Evolutionary conservation across 1,284 basidiomycete genomes (phyloP).

Genomic region (Inonotus hispidus): DNA sequence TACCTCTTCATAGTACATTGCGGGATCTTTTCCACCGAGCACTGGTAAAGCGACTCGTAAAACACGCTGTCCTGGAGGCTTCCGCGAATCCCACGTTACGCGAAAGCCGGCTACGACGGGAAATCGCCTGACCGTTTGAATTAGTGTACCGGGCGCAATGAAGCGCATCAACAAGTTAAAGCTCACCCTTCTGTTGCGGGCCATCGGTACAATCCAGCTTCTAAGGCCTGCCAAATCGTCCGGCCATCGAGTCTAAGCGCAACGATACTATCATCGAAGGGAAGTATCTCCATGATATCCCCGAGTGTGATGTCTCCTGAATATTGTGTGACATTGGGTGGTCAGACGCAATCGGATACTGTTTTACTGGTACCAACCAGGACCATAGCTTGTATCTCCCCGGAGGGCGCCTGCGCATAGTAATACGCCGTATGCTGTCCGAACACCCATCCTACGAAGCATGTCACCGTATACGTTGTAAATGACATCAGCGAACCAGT

Average conservation of each 20-base stretch:
- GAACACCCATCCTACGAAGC: slow-evolving; percentile 51
- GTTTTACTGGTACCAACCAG: slow-evolving; percentile 41
- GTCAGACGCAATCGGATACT: neutral
- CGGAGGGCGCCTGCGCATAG: slow-evolving; percentile 82
- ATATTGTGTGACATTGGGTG: neutral
- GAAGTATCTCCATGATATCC: slow-evolving; percentile 82
- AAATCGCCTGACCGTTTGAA: slow-evolving; percentile 58
- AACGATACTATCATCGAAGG: slow-evolving; percentile 84
- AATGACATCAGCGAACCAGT: slow-evolving; percentile 87
- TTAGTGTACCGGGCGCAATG: neutral
- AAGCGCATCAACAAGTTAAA: neutral
- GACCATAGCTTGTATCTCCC: slow-evolving; percentile 82
- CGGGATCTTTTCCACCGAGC: slow-evolving; percentile 33
- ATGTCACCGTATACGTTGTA: slow-evolving; percentile 83
- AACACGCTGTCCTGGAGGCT: slow-evolving; percentile 62
- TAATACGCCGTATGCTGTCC: slow-evolving; percentile 72
- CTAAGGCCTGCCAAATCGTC: slow-evolving; percentile 80
- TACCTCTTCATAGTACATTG: slow-evolving; percentile 48
- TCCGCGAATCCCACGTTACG: slow-evolving; percentile 82
- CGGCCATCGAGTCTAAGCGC: slow-evolving; percentile 80
- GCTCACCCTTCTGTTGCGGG: slow-evolving; percentile 86
- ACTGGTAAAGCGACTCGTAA: slow-evolving; percentile 61
- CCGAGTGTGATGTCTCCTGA: slow-evolving; percentile 73
- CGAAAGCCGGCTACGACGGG: slow-evolving; percentile 84
- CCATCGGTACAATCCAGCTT: slow-evolving; percentile 72